A percentile compares a stretch with the other conserved stretches of the same genome.
These are phyloP conservation scores for Panicum virgatum DNA, from an alignment of 202 grass and related monocot genomes.

Conservation along the genomic window DNA sequence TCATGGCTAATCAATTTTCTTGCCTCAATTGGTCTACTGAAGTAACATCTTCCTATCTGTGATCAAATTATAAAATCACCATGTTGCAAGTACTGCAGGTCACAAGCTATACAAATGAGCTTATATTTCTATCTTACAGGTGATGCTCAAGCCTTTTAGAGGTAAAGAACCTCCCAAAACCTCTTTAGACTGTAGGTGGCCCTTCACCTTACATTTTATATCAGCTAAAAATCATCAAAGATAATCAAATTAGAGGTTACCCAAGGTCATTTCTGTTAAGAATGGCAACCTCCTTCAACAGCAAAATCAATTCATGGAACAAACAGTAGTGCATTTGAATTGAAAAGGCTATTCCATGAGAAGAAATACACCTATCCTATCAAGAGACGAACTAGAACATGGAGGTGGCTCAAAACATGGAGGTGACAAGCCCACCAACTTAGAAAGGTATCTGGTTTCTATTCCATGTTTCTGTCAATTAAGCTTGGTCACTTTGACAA, in stretches of 20 bases:
- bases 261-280: not conserved
- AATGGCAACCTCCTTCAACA: not conserved
- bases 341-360: not conserved
- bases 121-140: constrained; percentile 8
- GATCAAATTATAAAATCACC: constrained; percentile 16
- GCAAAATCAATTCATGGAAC: not conserved
- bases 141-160: constrained; percentile 9
- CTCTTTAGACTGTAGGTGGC: not conserved
- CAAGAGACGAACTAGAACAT: constrained; percentile 7
- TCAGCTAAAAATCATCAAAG: not conserved
- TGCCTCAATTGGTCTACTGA: not conserved
- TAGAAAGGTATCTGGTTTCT: not conserved
- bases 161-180: constrained; percentile 4
- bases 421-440: constrained; percentile 12
- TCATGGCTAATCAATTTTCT: not conserved
- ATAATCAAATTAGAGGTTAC: not conserved
- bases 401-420: not conserved
- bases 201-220: not conserved
- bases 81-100: not conserved
- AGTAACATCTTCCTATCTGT: constrained; percentile 1
- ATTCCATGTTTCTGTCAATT: not conserved
- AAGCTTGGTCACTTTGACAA: not conserved
- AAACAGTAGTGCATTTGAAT: not conserved
- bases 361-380: not conserved
- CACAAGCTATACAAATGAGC: constrained; percentile 9